phyloP scores from a whole-genome alignment of 345 rosid species.

The Melaleuca alternifolia region DNA sequence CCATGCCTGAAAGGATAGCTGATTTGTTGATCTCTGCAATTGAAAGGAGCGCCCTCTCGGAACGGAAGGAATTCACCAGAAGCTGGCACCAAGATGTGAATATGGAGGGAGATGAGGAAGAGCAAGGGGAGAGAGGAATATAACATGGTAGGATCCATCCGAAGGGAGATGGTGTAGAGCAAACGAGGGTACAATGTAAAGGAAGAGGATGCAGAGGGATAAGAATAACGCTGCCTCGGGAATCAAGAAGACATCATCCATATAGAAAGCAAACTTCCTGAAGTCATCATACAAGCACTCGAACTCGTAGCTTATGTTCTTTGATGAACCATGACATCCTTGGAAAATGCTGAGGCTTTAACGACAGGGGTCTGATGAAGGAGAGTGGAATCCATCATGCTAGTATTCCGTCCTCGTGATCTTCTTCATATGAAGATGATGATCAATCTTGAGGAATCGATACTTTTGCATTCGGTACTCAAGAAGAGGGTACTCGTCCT shows the following conservation, averaged over 20 bases:
- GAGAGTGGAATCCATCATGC: neutral
- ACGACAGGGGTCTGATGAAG: too few relatives aligned
- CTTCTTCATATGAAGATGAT: too few relatives aligned
- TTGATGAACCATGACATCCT: neutral
- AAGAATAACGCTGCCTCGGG: neutral
- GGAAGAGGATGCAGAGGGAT: neutral
- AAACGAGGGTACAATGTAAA: neutral
- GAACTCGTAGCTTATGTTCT: neutral
- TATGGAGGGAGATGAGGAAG: neutral
- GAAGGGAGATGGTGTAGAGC: neutral
- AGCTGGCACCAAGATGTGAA: neutral
- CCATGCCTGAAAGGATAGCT: neutral
- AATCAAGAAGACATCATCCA: too few relatives aligned
- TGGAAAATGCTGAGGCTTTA: slow-evolving; percentile 1
- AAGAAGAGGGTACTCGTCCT: neutral
- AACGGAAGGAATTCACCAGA: rapidly evolving
- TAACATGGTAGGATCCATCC: neutral
- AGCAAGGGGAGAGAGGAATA: neutral
- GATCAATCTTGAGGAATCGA: neutral
- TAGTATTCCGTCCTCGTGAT: neutral
- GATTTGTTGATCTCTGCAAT: rapidly evolving
- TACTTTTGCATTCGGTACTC: neutral
- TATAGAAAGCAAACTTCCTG: too few relatives aligned
- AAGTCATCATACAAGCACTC: neutral
- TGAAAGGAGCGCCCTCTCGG: rapidly evolving